Evolutionary conservation across 805 yeast species (phyloP), one percentile per base, ranked within the genome.

Genomic region (Debaryomyces maramus): DNA sequence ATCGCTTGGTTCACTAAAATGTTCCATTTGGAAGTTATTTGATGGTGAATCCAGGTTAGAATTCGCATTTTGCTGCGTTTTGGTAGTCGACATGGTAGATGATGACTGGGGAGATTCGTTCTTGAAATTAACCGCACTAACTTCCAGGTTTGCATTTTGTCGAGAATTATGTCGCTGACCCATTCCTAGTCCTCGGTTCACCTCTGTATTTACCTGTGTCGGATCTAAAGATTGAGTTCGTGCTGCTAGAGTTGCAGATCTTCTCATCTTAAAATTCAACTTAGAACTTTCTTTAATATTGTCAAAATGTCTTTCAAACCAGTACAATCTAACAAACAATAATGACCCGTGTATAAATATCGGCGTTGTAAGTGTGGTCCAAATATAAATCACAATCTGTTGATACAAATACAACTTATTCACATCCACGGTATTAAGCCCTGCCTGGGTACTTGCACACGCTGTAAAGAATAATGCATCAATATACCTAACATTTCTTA

Each of bases 361-460:
- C 1, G 98, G 98, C 0, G 96, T 89, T 3, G 95, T 77, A 15
- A 88, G 50, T 46, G 80, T 70, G 20, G 90, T 65, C 3, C 80
- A 44, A 9, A 86, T 47, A 56, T 83, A 88, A 2, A 91, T 61
- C 7, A 76, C 69, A 11, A 89, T 75, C 56, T 91, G 98, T 61
- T 93, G 99, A 64, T 83, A 91, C 32, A 85, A 58, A 0, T 72
- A 63, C 41, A 90, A 48, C 0, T 68, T 61, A 56, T 88, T 88
- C 27, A 83, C 47, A 51, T 88, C 79, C 17, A 87, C 70, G 0
- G 97, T 84, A 57, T 88, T 89, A 40, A 93, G 65, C 0, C 99
- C 99, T 0, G 97, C 95, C 56, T 91, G 97, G 1, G 98, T 88
- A 1, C 83, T 65, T 0, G 93, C 80, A 8, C 95, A 91, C 8